Base-by-base conservation (phyloP, 2,329 filamentous ascomycete species). In the Fusarium sulawesiense region DNA sequence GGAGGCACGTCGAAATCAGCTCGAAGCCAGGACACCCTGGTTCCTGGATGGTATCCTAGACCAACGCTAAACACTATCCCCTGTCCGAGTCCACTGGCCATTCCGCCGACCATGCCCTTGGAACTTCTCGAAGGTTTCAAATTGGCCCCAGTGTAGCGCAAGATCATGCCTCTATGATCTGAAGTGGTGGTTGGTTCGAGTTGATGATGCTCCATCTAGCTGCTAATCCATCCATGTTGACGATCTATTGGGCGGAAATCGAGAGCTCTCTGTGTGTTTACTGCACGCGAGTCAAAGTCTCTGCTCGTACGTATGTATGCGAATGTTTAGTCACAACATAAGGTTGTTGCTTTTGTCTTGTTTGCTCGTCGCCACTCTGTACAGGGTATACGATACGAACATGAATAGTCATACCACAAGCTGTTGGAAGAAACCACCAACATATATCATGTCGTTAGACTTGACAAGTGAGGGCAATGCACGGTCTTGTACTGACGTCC, bases 101-200 rank as follows among this genome's bases (percentile, higher is more conserved):
- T 76, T 76, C 73, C 72, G 69, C 73, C 68, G 74, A 76, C 73
- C 74, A 76, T 76, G 72, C 68, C 74, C 74, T 72, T 76, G 74
- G 74, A 73, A 72, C 72, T 76, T 76, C 74, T 73, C 68, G 74
- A 76, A 76, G 73, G 74, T 75, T 76, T 76, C 72, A 74, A 62
- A 66, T 66, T 56, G 49, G 45, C 64, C 62, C 69, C 60, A 71
- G 71, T 71, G 74, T 75, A 68, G 68, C 60, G 73, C 71, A 63
- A 75, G 72, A 76, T 74, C 73, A 75, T 58, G 62, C 60, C 66
- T 69, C 58, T 59, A 70, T 71, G 61, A 73, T 68, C 69, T 72
- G 72, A 70, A 73, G 50, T 40, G 70, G 68, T 72, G 57, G 58
- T 62, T 60, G 62, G 64, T 54, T 69, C 60, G 56, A 53, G 64